These are phyloP conservation scores for Neostapfia colusana DNA, from an alignment of 176 grass and related monocot genomes.

Conservation along the genomic window DNA sequence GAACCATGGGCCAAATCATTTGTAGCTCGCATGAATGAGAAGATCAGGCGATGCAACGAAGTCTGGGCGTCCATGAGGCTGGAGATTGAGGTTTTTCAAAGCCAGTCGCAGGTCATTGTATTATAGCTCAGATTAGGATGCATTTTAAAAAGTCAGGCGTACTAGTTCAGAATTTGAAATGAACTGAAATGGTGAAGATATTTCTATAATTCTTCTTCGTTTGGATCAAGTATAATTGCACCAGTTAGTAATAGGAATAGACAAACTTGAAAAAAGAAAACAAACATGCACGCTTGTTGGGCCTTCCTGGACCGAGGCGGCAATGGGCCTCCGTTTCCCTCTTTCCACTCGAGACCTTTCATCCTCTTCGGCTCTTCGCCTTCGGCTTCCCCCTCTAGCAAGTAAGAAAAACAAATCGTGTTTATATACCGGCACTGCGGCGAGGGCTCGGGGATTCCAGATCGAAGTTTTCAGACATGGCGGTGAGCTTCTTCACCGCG, in stretches of 20 bases:
- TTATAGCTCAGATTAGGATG: constrained; percentile 5
- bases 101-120: constrained; percentile 43
- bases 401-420: not conserved
- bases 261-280: not conserved
- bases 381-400: not conserved
- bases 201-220: too few species aligned
- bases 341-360: too few species aligned
- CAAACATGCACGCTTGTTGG: not conserved
- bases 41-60: constrained; percentile 43
- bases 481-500: not conserved
- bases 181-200: not conserved
- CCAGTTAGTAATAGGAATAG: not conserved
- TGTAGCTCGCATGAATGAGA: constrained; percentile 45
- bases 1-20: constrained; percentile 73
- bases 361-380: not conserved
- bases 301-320: not conserved
- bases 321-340: not conserved
- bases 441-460: not conserved
- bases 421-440: not conserved
- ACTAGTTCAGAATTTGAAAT: not conserved
- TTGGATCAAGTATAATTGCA: not conserved
- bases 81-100: constrained; percentile 53
- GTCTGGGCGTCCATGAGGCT: constrained; percentile 66
- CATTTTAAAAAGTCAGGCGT: not conserved
- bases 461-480: constrained; percentile 4